Evolutionary conservation across 2,329 filamentous ascomycete species (phyloP), one percentile per base, ranked within the genome.

Genomic region (Myriosclerotinia duriaeana): DNA sequence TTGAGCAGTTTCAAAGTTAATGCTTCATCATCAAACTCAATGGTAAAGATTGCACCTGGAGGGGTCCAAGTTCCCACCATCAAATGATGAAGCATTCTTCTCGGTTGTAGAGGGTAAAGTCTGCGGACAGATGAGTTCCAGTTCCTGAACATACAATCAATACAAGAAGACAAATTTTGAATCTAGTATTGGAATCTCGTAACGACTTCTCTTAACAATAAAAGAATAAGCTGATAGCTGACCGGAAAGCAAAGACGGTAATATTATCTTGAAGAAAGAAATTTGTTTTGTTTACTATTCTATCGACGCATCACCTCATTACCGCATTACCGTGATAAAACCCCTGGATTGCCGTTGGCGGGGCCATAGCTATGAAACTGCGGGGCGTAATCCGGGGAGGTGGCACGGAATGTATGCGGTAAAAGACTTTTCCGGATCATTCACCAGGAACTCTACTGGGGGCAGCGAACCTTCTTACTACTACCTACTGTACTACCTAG

Each of bases 1-100:
- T 94, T 93, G 75, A 96, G 80, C 74, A 95, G 79, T 71, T 89
- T 85, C 68, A 96, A 79, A 8, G 88, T 89, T 71, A 93, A 80
- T 50, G 86, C 87, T 78, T 93, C 90, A 72, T 94, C 91, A 79
- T 96, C 91, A 76, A 96, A 96, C 68, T 89, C 86, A 68, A 96
- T 89, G 0, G 92, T 96, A 79, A 95, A 95, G 75, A 96, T 95
- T 77, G 92, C 91, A 56, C 92, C 92, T 65, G 92, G 92, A 67
- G 90, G 90, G 69, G 91, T 94, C 92, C 92, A 96, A 65, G 92
- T 96, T 70, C 92, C 92, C 75, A 94, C 87, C 90, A 96, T 95
- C 76, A 96, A 83, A 80, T 96, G 91, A 78, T 96, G 92, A 76
- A 91, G 88, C 89, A 94, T 94, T 69, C 77, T 84, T 52, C 65